A percentile compares a stretch with the other conserved stretches of the same genome.
Evolutionary conservation across 805 yeast genomes (phyloP).

Genomic region (Cyberlindnera maritima): DNA sequence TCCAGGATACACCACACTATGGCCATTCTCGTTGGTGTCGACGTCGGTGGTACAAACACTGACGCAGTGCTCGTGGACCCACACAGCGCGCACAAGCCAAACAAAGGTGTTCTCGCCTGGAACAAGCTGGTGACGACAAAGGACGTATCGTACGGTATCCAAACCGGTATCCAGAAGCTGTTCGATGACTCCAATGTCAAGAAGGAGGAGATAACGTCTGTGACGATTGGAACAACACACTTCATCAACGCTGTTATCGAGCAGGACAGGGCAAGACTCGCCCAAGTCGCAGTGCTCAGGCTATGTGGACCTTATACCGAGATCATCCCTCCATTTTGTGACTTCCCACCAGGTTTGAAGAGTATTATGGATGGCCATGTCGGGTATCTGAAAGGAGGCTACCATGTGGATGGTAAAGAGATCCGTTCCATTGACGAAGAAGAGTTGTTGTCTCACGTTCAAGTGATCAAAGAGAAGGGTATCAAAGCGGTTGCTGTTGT

Average conservation of each 20-base stretch:
- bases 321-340: slow-evolving; percentile 39
- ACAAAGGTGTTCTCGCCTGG: slow-evolving; percentile 39
- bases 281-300: slow-evolving; percentile 42
- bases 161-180: slow-evolving; percentile 33
- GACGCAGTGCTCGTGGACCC: slow-evolving; percentile 47
- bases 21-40: slow-evolving; percentile 40
- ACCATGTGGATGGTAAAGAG: slow-evolving; percentile 39
- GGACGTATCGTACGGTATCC: slow-evolving; percentile 43
- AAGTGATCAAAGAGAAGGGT: slow-evolving; percentile 31
- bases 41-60: slow-evolving; percentile 52
- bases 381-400: slow-evolving; percentile 38
- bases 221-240: slow-evolving; percentile 49
- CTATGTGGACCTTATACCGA: slow-evolving; percentile 41
- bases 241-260: slow-evolving; percentile 49
- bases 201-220: slow-evolving; percentile 34
- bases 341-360: slow-evolving; percentile 39
- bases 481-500: slow-evolving; percentile 38
- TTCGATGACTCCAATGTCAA: slow-evolving; percentile 28
- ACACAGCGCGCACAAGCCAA: slow-evolving; percentile 17
- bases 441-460: slow-evolving; percentile 29
- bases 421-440: slow-evolving; percentile 33
- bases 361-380: slow-evolving; percentile 34
- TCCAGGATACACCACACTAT: background rate
- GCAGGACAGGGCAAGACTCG: slow-evolving; percentile 39
- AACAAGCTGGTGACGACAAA: slow-evolving; percentile 43